phyloP scores from a whole-genome alignment of 768 basidiomycete genomes.

The Glaciozyma antarctica region DNA sequence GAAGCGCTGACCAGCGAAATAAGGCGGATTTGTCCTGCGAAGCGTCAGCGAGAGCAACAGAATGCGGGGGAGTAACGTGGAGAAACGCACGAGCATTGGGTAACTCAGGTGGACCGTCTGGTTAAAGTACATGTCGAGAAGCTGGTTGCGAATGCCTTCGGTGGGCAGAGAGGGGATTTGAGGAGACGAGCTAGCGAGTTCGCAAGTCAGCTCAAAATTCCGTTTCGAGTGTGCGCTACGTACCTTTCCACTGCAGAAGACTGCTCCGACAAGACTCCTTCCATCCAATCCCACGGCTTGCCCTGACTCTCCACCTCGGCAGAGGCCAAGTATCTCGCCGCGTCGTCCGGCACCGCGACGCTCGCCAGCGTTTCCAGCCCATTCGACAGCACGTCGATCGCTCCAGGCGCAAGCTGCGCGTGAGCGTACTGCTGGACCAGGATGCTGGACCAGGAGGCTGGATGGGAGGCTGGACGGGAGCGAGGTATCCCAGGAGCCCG shows the following conservation, averaged over 20 bases:
- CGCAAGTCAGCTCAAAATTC: neutral
- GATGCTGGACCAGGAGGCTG: too few relatives aligned
- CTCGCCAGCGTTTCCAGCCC: constrained; percentile 14
- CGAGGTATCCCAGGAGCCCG: neutral
- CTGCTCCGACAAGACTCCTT: neutral
- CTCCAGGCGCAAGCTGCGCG: too few relatives aligned
- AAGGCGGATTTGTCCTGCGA: constrained; percentile 22
- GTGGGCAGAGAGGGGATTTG: constrained; percentile 4
- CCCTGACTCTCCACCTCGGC: neutral
- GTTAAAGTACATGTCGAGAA: constrained; percentile 28
- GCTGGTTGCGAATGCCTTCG: constrained; percentile 14
- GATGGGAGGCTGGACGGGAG: neutral
- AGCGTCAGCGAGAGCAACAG: neutral
- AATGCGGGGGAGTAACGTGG: too few relatives aligned
- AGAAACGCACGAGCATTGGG: constrained; percentile 22
- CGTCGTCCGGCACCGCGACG: constrained; percentile 6
- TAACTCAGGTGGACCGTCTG: constrained; percentile 23
- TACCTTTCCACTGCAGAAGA: neutral
- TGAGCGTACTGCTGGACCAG: neutral
- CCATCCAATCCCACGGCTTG: constrained; percentile 7
- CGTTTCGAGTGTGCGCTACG: neutral
- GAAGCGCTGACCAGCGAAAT: constrained; percentile 27
- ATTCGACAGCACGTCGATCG: neutral
- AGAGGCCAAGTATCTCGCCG: neutral
- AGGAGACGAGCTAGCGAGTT: neutral